phyloP scores from a whole-genome alignment of 768 basidiomycete genomes.

The Cystobasidium onofrii region DNA sequence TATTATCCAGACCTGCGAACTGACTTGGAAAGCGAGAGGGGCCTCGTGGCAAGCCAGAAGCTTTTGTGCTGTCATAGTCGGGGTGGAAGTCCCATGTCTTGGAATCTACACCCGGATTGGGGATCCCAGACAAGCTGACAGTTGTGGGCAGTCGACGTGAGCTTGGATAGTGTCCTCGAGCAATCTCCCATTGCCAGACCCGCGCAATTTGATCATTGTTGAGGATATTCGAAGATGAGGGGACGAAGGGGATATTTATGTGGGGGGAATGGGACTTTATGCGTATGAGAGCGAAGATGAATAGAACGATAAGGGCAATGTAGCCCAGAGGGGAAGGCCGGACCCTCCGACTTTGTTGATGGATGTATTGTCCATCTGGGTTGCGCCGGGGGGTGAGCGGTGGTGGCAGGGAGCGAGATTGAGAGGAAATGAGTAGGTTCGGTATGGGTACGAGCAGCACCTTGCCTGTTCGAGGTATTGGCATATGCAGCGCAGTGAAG shows the following conservation, averaged over 20 bases:
- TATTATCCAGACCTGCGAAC: conserved; percentile 50
- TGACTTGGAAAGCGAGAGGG: conserved; percentile 38
- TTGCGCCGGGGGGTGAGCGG: neutral
- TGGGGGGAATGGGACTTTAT: neutral
- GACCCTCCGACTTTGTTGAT: neutral
- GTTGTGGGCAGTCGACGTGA: neutral
- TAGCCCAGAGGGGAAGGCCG: conserved; percentile 11
- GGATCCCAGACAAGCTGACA: conserved; percentile 53
- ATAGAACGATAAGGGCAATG: neutral
- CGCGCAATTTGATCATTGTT: conserved; percentile 62
- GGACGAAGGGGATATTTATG: conserved; percentile 42
- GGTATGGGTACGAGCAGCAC: neutral
- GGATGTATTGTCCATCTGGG: neutral
- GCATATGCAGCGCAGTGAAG: neutral
- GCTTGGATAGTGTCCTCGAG: conserved; percentile 79
- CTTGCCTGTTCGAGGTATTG: neutral
- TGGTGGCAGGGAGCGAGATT: neutral
- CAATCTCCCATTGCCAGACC: conserved; percentile 93
- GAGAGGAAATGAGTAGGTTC: neutral
- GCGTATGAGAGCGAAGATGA: neutral
- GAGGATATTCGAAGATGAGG: conserved; percentile 45
- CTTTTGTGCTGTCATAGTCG: conserved; percentile 32
- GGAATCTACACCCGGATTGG: conserved; percentile 60
- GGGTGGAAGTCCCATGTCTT: neutral
- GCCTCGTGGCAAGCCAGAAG: conserved; percentile 9